A percentile compares a stretch with the other conserved stretches of the same genome.
phyloP scores from a whole-genome alignment of 306 rosid species.

The Gastrolobium villosum region DNA sequence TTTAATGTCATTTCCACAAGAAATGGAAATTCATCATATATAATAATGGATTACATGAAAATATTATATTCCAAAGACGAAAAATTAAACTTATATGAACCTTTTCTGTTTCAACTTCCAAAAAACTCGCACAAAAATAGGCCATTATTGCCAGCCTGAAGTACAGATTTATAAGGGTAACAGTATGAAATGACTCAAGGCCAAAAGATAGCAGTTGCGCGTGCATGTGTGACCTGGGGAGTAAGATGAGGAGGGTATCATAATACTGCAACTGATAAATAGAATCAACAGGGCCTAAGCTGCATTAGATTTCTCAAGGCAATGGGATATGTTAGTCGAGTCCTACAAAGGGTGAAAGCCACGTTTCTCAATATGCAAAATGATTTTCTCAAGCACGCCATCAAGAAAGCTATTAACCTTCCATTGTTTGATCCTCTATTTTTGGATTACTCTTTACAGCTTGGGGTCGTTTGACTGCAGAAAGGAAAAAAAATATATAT shows the following conservation, averaged over 20 bases:
- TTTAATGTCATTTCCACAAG: neutral
- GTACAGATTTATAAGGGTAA: constrained; percentile 23
- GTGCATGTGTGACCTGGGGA: neutral
- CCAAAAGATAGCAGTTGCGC: neutral
- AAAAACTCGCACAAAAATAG: constrained; percentile 10
- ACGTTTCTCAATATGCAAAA: constrained; percentile 20
- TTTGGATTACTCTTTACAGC: constrained; percentile 44
- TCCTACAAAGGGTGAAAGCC: constrained; percentile 10
- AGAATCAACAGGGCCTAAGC: constrained; percentile 35
- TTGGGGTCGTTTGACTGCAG: constrained; percentile 52
- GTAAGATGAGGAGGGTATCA: neutral
- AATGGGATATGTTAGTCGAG: constrained; percentile 30
- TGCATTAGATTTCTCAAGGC: constrained; percentile 24
- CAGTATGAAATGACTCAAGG: neutral
- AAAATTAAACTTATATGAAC: constrained; percentile 9
- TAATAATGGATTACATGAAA: neutral
- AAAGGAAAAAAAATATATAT: constrained; percentile 27
- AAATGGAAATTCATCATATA: neutral
- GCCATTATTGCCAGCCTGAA: constrained; percentile 4
- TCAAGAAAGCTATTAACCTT: constrained; percentile 43
- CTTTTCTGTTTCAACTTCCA: constrained; percentile 39
- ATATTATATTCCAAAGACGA: neutral
- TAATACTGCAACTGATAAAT: constrained; percentile 19
- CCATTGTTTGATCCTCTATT: constrained; percentile 47
- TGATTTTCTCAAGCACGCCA: constrained; percentile 38